Evolutionary conservation across 1,284 basidiomycete genomes (phyloP), one percentile per base, ranked within the genome.

Genomic region (Sparassis latifolia): DNA sequence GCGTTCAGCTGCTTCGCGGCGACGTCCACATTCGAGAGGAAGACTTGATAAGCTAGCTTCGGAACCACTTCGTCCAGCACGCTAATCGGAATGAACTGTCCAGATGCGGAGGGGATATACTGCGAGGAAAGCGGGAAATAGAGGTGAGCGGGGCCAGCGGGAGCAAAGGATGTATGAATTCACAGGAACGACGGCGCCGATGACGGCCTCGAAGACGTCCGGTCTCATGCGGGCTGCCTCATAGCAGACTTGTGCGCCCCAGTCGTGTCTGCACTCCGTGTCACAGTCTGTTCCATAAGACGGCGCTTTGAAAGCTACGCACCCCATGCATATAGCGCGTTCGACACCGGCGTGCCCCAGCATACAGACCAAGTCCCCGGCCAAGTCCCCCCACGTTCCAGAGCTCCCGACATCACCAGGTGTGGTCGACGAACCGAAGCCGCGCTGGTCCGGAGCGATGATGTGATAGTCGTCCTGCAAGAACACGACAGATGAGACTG

Each of bases 231-330:
- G 74, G 1, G 78, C 82, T 10, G 80, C 78, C 62, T 86, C 81
- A 58, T 80, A 82, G 58, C 84, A 88, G 2, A 78, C 57, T 49
- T 77, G 73, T 2, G 81, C 70, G 33, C 86, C 85, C 86, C 84
- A 87, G 55, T 88, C 86, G 56, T 88, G 85, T 7, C 85, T 85
- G 40, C 1, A 20, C 1, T 20, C 20, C 1, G 20, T 20, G 20
- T 20, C 20, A 20, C 20, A 1, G 20, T 20, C 20, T 20, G 20
- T 20, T 20, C 20, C 20, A 20, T 20, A 20, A 20, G 20, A 20
- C 20, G 20, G 20, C 1, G 20, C 20, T 20, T 20, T 20, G 20
- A 20, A 20, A 20, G 20, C 20, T 20, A 58, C 70, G 38, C 55
- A 81, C 84, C 84, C 85, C 50, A 87, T 67, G 56, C 83, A 86